Conservation (phyloP, 2,329 filamentous ascomycete species). For the Aspergillus sp. region DNA sequence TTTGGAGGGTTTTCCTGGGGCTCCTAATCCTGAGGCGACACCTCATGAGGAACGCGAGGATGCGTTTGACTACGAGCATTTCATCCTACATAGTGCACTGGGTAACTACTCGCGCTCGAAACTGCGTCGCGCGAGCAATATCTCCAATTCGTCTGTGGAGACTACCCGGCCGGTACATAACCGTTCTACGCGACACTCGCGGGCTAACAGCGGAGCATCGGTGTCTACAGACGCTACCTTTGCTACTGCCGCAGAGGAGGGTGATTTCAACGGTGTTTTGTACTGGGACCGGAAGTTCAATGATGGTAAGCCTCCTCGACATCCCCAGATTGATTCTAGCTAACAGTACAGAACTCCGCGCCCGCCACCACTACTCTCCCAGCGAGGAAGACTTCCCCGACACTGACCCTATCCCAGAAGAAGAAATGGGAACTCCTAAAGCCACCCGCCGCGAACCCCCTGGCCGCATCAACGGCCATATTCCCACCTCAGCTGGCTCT, state of each 20-base stretch:
- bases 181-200: constrained; percentile 30
- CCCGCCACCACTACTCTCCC: neutral
- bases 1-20: constrained; percentile 26
- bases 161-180: constrained; percentile 38
- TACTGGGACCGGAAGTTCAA: constrained; percentile 34
- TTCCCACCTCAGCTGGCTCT: constrained; percentile 4
- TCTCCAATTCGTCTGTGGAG: constrained; percentile 44
- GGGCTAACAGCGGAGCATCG: constrained; percentile 53
- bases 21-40: constrained; percentile 47
- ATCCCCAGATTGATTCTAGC: constrained; percentile 1
- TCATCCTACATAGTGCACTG: constrained; percentile 89
- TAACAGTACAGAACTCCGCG: constrained; percentile 18
- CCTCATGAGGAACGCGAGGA: constrained; percentile 91
- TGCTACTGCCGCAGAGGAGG: constrained; percentile 55
- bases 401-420: constrained; percentile 9
- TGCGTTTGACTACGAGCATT: constrained; percentile 93
- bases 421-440: constrained; percentile 17
- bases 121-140: constrained; percentile 26
- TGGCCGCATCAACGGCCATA: neutral
- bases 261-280: constrained; percentile 35
- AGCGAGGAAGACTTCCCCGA: neutral
- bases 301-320: constrained; percentile 17
- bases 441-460: constrained; percentile 9
- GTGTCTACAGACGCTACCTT: constrained; percentile 57
- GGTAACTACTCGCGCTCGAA: constrained; percentile 48